Base-by-base conservation (phyloP, 495 filamentous ascomycete genomes). In the Hypoxylon intermedium region DNA sequence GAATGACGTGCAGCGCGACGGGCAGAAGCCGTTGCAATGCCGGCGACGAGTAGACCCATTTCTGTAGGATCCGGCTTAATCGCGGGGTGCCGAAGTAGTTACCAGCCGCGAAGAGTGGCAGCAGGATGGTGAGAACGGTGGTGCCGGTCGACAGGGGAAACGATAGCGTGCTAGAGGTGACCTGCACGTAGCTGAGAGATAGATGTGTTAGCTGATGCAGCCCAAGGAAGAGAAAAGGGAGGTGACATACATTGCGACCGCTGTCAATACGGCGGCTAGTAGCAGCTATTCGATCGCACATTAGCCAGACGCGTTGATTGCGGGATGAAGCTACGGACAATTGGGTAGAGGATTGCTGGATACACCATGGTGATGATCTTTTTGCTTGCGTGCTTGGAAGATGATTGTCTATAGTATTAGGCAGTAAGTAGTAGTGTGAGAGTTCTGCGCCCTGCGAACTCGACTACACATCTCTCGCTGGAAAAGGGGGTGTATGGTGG, bases 121-220 rank as follows among this genome's bases (percentile, higher is more conserved):
- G 74, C 24, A 82, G 72, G 42, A 83, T 74, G 15, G 79, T 76
- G 28, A 83, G 72, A 26, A 77, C 71, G 9, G 75, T 73, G 5
- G 83, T 75, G 24, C 65, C 67, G 16, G 77, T 63, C 11, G 83
- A 70, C 49, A 85, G 73, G 42, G 83, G 83, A 12, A 85, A 75
- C 26, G 74, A 78, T 54, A 85, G 78, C 36, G 57, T 65, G 51
- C 74, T 71, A 1, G 77, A 60, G 50, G 75, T 77, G 30, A 76
- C 71, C 58, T 79, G 75, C n/a, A 78, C 74, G 65, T 82, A 84
- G 52, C 79, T 84, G 31, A 30, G 19, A n/a, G n/a, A n/a, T n/a
- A n/a, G n/a, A 6, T 0, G 5, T 37, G 56, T 70, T 9, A 65
- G 15, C 28, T 11, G 9, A 11, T 15, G n/a, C 1, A 54, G 33